A percentile compares a stretch with the other conserved stretches of the same genome.
These are phyloP conservation scores for Mortierella sp. DNA, from an alignment of 371 early-diverging fungal species.

Conservation along the genomic window DNA sequence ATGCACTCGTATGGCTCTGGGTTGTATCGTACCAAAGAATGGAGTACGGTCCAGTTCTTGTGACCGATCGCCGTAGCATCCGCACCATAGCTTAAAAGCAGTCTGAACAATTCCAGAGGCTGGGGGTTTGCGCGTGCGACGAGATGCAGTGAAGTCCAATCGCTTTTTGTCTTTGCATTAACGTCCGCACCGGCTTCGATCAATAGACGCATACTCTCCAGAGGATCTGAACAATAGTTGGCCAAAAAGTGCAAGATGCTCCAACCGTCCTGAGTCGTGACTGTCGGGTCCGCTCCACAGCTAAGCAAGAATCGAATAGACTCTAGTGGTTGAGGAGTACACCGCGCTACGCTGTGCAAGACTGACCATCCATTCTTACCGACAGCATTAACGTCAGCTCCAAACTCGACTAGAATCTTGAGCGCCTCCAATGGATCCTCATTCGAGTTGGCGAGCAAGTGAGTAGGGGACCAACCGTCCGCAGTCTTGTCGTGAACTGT, in stretches of 20 bases:
- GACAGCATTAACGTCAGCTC: conserved; percentile 53
- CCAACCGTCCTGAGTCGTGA: conserved; percentile 54
- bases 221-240: conserved; percentile 45
- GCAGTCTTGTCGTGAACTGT: conserved; percentile 52
- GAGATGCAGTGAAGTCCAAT: conserved; percentile 49
- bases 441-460: conserved; percentile 52
- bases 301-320: conserved; percentile 46
- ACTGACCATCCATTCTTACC: conserved; percentile 56
- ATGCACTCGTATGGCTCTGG: conserved; percentile 50
- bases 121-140: conserved; percentile 50
- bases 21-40: conserved; percentile 46
- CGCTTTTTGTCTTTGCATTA: conserved; percentile 54
- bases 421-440: conserved; percentile 51
- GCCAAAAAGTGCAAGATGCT: conserved; percentile 53
- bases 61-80: conserved; percentile 54
- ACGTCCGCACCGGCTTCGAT: conserved; percentile 54
- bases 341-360: conserved; percentile 48
- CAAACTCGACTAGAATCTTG: conserved; percentile 48
- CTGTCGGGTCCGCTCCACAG: conserved; percentile 45
- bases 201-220: conserved; percentile 51
- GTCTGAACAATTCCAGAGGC: conserved; percentile 44
- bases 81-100: conserved; percentile 33
- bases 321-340: conserved; percentile 45
- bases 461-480: conserved; percentile 52
- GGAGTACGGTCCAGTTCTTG: conserved; percentile 54